Evolutionary conservation across 805 yeast species (phyloP), one percentile per base, ranked within the genome.

Genomic region (Candida odintsovae): DNA sequence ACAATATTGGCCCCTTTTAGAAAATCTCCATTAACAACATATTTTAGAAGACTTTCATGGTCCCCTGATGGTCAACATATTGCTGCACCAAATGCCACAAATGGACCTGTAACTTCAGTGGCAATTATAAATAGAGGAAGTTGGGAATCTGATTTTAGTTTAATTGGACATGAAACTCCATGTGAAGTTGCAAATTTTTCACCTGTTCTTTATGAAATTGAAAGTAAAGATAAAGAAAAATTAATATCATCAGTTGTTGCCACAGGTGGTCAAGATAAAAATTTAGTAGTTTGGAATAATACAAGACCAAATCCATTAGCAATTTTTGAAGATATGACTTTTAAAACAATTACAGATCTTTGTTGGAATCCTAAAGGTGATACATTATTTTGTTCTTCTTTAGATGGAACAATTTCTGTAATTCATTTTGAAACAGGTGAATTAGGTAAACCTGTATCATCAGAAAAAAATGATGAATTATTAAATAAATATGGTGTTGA

Each of bases 241-340:
- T 63, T 59, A 29, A 68, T 75, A 44, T 73, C 85, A 8, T 83
- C 96, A 0, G 77, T 92, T 0, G 71, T 92, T n/a, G 97, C 97
- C 2, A 86, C 97, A 25, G 97, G 92, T 13, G 98, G 98, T 11
- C 98, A 92, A 65, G 99, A 92, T 65, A 82, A 87, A 57, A 77
- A 90, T 1, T 65, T 94, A 35, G 95, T 90, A 0, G 71, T 92
- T 6, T 92, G 99, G 99, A 82, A 82, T 57, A 92, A 96, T 0
- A 66, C 77, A 2, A 74, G 73, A 44, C 77, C 90, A 5, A 73
- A 87, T 42, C 98, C 99, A 1, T 64, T 94, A 42, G 75, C 86
- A 12, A 87, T 90, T 8, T 87, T 90, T 1, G 78, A 78, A 37
- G 95, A 90, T 51, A 75, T 92, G 15, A 77, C 85, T 3, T 70